Evolutionary conservation across 495 filamentous ascomycete genomes (phyloP).

Genomic region (Amorphotheca resinae): DNA sequence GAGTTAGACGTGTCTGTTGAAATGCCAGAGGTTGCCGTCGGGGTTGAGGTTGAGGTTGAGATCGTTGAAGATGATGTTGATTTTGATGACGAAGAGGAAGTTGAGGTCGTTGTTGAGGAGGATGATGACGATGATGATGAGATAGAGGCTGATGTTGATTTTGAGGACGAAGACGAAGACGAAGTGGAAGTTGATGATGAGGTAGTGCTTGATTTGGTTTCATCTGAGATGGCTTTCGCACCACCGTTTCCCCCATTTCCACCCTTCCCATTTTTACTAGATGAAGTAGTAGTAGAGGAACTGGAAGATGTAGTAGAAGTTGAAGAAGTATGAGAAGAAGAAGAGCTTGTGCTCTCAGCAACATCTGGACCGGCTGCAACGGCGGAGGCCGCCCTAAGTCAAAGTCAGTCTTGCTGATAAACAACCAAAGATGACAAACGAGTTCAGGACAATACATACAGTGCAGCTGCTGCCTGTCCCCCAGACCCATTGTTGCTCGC

Average conservation of each 20-base stretch:
- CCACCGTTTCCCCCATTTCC: background rate
- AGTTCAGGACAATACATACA: no score
- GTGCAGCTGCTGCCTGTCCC: slow-evolving; percentile 11
- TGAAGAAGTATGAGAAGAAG: background rate
- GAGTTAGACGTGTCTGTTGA: slow-evolving; percentile 2
- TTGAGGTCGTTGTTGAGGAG: background rate
- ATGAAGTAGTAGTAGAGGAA: background rate
- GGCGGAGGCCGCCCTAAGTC: background rate
- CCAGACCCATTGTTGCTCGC: slow-evolving; percentile 8
- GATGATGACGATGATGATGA: no score
- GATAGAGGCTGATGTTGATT: no score
- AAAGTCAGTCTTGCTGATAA: no score
- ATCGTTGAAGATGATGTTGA: background rate
- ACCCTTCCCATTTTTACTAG: background rate
- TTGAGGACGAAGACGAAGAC: no score
- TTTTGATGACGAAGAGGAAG: background rate
- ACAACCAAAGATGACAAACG: no score
- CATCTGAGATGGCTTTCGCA: background rate
- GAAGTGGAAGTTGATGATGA: no score
- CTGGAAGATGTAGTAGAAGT: background rate
- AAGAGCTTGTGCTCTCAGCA: background rate
- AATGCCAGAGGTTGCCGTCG: background rate
- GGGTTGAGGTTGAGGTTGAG: background rate
- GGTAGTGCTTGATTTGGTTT: background rate
- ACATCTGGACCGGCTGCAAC: background rate